phyloP scores from a whole-genome alignment of 352 stramenopile genomes.

The Globisporangium solare region DNA sequence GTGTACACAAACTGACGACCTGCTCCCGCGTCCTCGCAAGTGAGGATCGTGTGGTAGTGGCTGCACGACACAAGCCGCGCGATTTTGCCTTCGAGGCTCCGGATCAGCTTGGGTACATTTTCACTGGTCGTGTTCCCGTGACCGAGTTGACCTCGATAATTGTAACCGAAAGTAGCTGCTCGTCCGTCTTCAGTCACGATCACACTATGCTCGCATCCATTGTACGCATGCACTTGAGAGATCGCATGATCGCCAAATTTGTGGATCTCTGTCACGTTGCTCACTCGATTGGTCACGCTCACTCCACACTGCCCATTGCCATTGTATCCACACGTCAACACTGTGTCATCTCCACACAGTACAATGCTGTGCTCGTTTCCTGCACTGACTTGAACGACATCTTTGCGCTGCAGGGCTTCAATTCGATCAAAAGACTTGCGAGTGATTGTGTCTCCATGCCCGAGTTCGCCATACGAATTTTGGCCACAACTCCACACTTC shows the following conservation, averaged over 20 bases:
- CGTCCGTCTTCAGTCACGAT: conserved; percentile 73
- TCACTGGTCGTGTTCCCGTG: conserved; percentile 88
- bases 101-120: conserved; percentile 73
- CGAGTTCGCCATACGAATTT: conserved; percentile 93
- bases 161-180: conserved; percentile 88
- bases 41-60: conserved; percentile 91
- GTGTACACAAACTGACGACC: conserved; percentile 59
- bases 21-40: conserved; percentile 37
- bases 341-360: conserved; percentile 62
- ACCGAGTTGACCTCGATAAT: conserved; percentile 91
- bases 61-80: conserved; percentile 88
- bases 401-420: conserved; percentile 66
- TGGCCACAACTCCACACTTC: conserved; percentile 94
- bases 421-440: conserved; percentile 82
- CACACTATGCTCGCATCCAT: conserved; percentile 92
- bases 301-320: conserved; percentile 93
- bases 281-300: conserved; percentile 76
- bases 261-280: conserved; percentile 63
- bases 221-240: conserved; percentile 88
- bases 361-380: conserved; percentile 92
- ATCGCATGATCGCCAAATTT: conserved; percentile 50
- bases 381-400: conserved; percentile 77
- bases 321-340: conserved; percentile 91
- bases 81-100: conserved; percentile 54
- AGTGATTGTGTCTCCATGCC: conserved; percentile 83